Evolutionary conservation across 169 alveolate genomes (phyloP), one percentile per base, ranked within the genome.

Genomic region (Cryptosporidium viatorum): DNA sequence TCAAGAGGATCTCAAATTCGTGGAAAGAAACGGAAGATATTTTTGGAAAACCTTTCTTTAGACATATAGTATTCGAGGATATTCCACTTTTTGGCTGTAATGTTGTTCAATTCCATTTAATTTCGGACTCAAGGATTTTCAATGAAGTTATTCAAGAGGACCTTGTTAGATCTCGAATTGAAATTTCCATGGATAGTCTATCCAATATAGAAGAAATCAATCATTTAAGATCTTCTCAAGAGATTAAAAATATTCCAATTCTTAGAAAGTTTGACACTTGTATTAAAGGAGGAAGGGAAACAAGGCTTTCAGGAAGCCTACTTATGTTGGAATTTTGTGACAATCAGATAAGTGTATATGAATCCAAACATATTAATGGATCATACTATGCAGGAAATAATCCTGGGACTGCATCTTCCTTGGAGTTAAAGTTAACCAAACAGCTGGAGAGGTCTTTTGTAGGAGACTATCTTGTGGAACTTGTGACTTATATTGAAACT

Each of bases 51-150:
- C 75, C 80, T 5, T 43, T 80, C 31, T 65, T 7, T 10, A 65
- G n/a, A 80, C 67, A 62, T 26, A 37, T 80, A 41, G 16, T 60
- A 26, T 43, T 62, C 16, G 69, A 39, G 8, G 16, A 31, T 4
- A 62, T 80, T 1, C 89, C 89, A n/a, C 69, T 80, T 16, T 80
- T 45, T 80, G 89, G 89, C n/a, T 62, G 75, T 23, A 59, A 59
- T 37, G 62, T 80, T n/a, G 18, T 80, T 7, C 89, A 80, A 41
- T 80, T 80, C 51, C 37, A 50, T 43, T 60, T 80, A 4, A 41
- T 65, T 6, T 41, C 89, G 39, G 89, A 80, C 26, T 80, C 89
- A 1, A 80, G 73, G 16, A 29, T 80, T 6, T 65, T 62, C 33
- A 80, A 80, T 21, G 39, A 80, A 31, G 75, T 41, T 12, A 65